These are phyloP conservation scores for Globisporangium uncinulatum DNA, from an alignment of 352 stramenopile species.

Conservation along the genomic window DNA sequence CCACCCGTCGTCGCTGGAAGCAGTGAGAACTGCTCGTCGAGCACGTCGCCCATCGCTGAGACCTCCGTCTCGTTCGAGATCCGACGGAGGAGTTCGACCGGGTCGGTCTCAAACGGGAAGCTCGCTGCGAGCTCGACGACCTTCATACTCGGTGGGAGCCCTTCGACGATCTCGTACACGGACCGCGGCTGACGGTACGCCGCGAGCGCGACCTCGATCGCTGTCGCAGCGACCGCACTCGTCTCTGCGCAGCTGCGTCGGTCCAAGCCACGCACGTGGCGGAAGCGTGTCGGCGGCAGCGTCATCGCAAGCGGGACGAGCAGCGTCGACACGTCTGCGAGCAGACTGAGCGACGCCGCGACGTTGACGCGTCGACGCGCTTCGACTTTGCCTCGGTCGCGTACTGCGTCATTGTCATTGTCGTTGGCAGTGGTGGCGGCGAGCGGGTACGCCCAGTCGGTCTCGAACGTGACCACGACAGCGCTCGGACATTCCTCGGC, in stretches of 20 bases:
- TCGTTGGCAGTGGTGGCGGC: conserved; percentile 18
- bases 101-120: conserved; percentile 31
- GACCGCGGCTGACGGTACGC: conserved; percentile 23
- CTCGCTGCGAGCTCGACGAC: conserved; percentile 42
- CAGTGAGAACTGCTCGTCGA: conserved; percentile 30
- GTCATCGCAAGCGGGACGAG: conserved; percentile 55
- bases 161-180: conserved; percentile 40
- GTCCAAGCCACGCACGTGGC: conserved; percentile 20
- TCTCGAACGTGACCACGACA: conserved; percentile 50
- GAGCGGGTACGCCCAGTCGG: conserved; percentile 71
- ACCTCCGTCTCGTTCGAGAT: conserved; percentile 15
- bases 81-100: conserved; percentile 24
- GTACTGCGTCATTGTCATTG: conserved; percentile 4
- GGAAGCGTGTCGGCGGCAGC: conserved; percentile 21
- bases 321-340: conserved; percentile 52
- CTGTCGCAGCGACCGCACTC: conserved; percentile 32
- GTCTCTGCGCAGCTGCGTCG: conserved; percentile 24
- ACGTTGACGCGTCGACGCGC: conserved; percentile 59
- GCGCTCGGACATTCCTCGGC: conserved; percentile 61
- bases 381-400: conserved; percentile 55
- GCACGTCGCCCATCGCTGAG: conserved; percentile 5
- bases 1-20: conserved; percentile 21
- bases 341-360: conserved; percentile 45
- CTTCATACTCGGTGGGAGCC: conserved; percentile 47
- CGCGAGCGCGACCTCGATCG: conserved; percentile 47